Base-by-base conservation (phyloP, 352 stramenopile species). In the Blastocystis sp. region DNA sequence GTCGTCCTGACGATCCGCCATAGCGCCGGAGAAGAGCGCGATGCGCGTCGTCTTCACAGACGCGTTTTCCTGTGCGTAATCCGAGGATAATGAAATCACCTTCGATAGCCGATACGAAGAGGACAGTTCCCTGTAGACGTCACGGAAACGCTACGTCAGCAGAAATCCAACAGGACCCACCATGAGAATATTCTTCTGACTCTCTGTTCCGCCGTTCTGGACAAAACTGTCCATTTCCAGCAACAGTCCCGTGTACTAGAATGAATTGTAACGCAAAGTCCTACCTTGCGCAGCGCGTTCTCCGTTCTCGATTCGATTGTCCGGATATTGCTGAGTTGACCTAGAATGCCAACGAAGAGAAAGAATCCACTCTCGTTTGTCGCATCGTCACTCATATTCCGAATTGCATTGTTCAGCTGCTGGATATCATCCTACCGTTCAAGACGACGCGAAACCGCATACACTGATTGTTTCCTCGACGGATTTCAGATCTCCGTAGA, bases 81-180 rank as follows among this genome's bases (percentile, higher is more conserved):
- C 4, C 12, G 19, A 37, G 26, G 2, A 35, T 65, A 39, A 19
- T 31, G 9, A 29, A 50, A 0, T 2, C 33, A 81, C 71, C 29
- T 65, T 65, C 6, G 71, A 62, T 26, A 26, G 60, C 10, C 41
- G 6, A 37, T 66, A 81, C 4, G 31, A 63, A 31, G 26, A 21
- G 29, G 71, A 81, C 50, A 81, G 41, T 37, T 85, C 74, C 50
- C 31, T 67, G 66, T 67, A 85, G 19, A 85, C 74, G n/a, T 69
- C 60, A 26, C 51, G 74, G 33, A 85, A 85, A 55, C 74, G 41
- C 74, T 85, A 67, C 2, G 13, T 33, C 65, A 59, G 2, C 67
- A 12, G 16, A n/a, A 45, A 35, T 0, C 3, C 1, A 6, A 26
- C 51, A 19, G 35, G 13, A n/a, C 16, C 21, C 2, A 85, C 74